phyloP scores from a whole-genome alignment of 352 stramenopile genomes.

The Phytophthora citricola region DNA sequence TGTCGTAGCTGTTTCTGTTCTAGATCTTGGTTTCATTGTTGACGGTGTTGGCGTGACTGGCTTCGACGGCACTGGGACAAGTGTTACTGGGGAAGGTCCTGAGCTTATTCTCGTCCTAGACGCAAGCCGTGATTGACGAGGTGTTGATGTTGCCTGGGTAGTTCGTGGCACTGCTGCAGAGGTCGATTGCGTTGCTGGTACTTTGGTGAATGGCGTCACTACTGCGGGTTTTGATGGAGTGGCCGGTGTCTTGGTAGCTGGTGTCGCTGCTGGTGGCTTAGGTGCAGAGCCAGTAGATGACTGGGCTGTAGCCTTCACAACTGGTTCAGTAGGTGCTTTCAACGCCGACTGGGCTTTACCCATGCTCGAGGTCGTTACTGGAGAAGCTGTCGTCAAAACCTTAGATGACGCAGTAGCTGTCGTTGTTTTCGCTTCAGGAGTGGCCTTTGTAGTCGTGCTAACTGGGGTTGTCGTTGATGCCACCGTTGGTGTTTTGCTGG shows the following conservation, averaged over 20 bases:
- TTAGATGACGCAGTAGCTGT: neutral
- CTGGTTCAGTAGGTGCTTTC: constrained; percentile 1
- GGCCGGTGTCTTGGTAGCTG: constrained; percentile 1
- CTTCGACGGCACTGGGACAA: constrained; percentile 2
- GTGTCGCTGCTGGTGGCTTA: neutral
- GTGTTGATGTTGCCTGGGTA: neutral
- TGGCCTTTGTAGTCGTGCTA: constrained; percentile 1
- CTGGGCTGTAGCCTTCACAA: neutral
- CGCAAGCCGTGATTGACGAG: constrained; percentile 4
- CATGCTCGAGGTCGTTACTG: constrained; percentile 3
- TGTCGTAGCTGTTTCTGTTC: neutral
- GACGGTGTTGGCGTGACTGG: neutral
- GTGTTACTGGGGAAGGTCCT: neutral
- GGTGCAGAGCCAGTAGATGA: neutral
- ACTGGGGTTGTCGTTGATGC: neutral
- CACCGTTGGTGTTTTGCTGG: constrained; percentile 7
- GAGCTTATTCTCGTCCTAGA: neutral
- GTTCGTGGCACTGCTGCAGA: neutral
- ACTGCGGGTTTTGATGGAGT: neutral
- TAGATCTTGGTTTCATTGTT: neutral
- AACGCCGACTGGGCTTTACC: neutral
- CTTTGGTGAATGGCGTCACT: neutral
- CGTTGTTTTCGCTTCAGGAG: neutral
- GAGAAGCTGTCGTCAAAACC: neutral
- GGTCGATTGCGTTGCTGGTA: neutral